These are phyloP conservation scores for Orbilia ellipsospora DNA, from an alignment of 2,329 filamentous ascomycete species.

Conservation along the genomic window DNA sequence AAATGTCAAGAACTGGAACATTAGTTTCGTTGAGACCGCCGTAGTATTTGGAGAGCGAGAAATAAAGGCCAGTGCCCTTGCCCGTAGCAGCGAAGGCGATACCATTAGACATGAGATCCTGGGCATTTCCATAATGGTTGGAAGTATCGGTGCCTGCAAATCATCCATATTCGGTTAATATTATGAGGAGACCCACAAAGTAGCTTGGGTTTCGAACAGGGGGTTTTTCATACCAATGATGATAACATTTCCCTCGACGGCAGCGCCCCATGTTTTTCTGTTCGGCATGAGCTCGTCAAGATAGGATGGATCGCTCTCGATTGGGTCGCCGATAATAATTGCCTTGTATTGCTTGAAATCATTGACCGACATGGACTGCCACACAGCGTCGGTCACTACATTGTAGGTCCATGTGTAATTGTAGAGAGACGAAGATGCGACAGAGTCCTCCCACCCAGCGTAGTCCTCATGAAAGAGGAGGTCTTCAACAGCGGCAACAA, in stretches of 20 bases:
- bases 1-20: slow-evolving; percentile 60
- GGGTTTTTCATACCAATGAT: slow-evolving; percentile 61
- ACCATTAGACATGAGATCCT: slow-evolving; percentile 62
- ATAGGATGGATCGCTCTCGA: slow-evolving; percentile 60
- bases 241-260: slow-evolving; percentile 64
- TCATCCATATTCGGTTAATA: background rate
- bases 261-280: slow-evolving; percentile 63
- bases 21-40: slow-evolving; percentile 58
- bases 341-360: slow-evolving; percentile 66
- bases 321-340: slow-evolving; percentile 64
- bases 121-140: slow-evolving; percentile 60
- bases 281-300: slow-evolving; percentile 58
- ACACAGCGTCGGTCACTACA: slow-evolving; percentile 61
- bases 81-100: slow-evolving; percentile 61
- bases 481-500: slow-evolving; percentile 17
- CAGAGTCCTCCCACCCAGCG: slow-evolving; percentile 30
- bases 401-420: slow-evolving; percentile 41
- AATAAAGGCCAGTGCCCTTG: slow-evolving; percentile 63
- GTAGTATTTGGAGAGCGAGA: slow-evolving; percentile 65
- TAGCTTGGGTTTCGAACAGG: background rate
- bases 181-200: too few species aligned
- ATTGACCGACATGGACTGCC: slow-evolving; percentile 62
- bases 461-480: slow-evolving; percentile 43
- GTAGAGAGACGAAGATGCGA: slow-evolving; percentile 10
- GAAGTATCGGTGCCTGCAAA: slow-evolving; percentile 46